Conservation (phyloP, 2,329 filamentous ascomycete genomes). For the Fusarium torulosum region DNA sequence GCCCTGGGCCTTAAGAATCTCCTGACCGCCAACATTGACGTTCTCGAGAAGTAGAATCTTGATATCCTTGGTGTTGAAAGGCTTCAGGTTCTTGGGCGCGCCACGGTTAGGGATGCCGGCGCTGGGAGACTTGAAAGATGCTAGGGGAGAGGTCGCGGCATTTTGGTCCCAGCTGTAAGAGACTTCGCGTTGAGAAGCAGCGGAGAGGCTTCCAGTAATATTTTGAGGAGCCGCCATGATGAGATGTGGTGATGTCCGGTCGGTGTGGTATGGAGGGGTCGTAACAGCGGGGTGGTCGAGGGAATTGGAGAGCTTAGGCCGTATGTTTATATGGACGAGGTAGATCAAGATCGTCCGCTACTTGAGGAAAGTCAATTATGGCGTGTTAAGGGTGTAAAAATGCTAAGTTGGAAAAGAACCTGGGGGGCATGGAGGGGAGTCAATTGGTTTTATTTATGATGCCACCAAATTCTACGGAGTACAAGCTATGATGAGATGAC, state of each 20-base stretch:
- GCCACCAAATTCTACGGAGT: conserved; percentile 15
- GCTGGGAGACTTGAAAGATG: conserved; percentile 79
- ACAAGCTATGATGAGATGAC: conserved; percentile 41
- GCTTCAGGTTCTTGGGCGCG: conserved; percentile 83
- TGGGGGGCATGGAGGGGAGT: conserved; percentile 10
- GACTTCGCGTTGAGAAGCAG: conserved; percentile 55
- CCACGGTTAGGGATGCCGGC: conserved; percentile 57
- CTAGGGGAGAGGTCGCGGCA: conserved; percentile 79
- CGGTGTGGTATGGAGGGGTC: conserved; percentile 34
- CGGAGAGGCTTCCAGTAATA: conserved; percentile 57
- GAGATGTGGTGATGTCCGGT: conserved; percentile 26
- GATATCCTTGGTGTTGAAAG: conserved; percentile 95
- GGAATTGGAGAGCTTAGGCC: conserved; percentile 27
- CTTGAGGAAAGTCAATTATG: conserved; percentile 6
- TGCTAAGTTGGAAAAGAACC: conserved; percentile 5
- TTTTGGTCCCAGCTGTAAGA: conserved; percentile 70
- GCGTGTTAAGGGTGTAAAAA: neutral
- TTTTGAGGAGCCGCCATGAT: conserved; percentile 62
- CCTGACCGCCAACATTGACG: conserved; percentile 89
- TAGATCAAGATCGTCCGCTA: conserved; percentile 20
- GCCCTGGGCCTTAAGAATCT: conserved; percentile 85
- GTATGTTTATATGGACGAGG: neutral
- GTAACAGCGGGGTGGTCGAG: conserved; percentile 16
- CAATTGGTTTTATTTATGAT: conserved; percentile 44
- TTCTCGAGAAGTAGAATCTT: conserved; percentile 97